These are phyloP conservation scores for Exophiala alcalophila DNA, from an alignment of 2,329 filamentous ascomycete genomes.

Conservation along the genomic window DNA sequence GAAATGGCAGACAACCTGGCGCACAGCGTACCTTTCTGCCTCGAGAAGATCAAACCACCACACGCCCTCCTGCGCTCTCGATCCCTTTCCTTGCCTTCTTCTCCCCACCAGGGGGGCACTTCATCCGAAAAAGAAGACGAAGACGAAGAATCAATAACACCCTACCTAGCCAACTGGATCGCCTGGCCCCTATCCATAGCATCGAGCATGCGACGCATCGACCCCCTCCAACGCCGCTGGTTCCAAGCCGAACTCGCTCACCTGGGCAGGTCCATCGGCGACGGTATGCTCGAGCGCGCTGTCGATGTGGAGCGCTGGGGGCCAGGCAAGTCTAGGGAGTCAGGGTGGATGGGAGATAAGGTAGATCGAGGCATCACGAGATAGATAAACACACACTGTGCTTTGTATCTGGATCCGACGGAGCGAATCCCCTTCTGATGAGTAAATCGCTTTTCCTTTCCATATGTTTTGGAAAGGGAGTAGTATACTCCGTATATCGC, in stretches of 20 bases:
- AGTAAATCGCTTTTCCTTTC: too few relatives aligned
- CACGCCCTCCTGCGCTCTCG: not conserved
- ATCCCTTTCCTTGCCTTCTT: too few relatives aligned
- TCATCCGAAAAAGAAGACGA: constrained; percentile 13
- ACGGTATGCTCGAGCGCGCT: constrained; percentile 26
- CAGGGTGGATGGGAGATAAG: too few relatives aligned
- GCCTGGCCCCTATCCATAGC: constrained; percentile 30
- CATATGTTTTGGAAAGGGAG: too few relatives aligned
- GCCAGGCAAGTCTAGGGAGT: too few relatives aligned
- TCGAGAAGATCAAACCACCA: constrained; percentile 5
- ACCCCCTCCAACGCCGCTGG: constrained; percentile 25
- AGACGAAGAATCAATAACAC: constrained; percentile 23
- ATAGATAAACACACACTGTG: too few relatives aligned
- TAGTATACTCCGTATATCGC: too few relatives aligned
- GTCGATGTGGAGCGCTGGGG: too few relatives aligned
- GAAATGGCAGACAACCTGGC: constrained; percentile 13
- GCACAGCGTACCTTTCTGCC: constrained; percentile 10
- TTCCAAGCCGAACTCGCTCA: constrained; percentile 27
- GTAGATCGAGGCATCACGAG: too few relatives aligned
- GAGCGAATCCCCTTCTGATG: too few relatives aligned
- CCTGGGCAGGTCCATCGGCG: constrained; percentile 28
- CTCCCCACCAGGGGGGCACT: constrained; percentile 41
- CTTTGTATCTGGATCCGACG: too few relatives aligned
- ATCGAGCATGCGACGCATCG: constrained; percentile 22
- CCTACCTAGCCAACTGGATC: constrained; percentile 17